These are phyloP conservation scores for Termitomyces sp. DNA, from an alignment of 768 basidiomycete species.

Conservation along the genomic window DNA sequence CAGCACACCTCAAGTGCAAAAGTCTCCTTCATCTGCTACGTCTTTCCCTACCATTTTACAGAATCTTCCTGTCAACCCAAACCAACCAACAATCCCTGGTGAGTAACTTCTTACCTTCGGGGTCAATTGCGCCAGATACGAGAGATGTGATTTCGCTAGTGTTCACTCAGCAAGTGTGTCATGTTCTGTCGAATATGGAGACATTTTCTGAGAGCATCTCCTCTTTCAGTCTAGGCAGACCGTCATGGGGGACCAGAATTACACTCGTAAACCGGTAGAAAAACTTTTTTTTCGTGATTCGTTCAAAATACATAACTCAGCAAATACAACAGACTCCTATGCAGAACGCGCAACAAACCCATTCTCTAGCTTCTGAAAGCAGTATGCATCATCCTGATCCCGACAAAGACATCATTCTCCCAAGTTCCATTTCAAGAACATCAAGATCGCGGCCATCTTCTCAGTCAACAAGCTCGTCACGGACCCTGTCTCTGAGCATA, in stretches of 20 bases:
- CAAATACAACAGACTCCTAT: not conserved
- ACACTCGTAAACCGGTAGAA: not conserved
- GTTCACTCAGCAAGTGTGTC: not conserved
- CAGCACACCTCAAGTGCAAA: not conserved
- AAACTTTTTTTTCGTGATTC: not conserved
- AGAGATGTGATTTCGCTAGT: not conserved
- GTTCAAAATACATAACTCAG: not conserved
- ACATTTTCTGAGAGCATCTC: not conserved
- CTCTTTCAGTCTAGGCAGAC: not conserved
- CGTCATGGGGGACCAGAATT: not conserved
- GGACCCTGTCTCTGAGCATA: conserved; percentile 3
- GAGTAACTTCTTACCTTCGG: not conserved
- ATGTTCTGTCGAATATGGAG: too few relatives aligned
- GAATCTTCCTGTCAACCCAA: not conserved
- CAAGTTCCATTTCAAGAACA: conserved; percentile 2
- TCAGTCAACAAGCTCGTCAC: not conserved
- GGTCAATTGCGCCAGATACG: not conserved
- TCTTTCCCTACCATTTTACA: not conserved
- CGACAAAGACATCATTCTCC: not conserved
- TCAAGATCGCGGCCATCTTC: not conserved
- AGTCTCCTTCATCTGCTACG: not conserved
- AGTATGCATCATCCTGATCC: not conserved
- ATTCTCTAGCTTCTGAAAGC: not conserved
- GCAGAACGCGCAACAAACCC: not conserved
- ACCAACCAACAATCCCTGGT: not conserved